Base-by-base conservation (phyloP, 1,284 basidiomycete genomes). In the Meira miltonrushii region DNA sequence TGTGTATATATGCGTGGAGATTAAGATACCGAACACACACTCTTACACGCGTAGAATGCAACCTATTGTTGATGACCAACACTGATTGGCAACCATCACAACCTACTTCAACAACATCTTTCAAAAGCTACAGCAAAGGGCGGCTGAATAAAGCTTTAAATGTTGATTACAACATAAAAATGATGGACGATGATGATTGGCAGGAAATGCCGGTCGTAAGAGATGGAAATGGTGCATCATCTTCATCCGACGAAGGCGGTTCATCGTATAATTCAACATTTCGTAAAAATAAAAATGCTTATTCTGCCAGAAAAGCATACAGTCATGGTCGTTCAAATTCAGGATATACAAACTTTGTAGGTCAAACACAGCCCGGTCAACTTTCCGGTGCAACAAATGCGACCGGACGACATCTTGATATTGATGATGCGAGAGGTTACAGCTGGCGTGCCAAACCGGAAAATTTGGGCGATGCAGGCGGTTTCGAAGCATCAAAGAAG, bases 391-490 rank as follows among this genome's bases (percentile, higher is more conserved):
- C 46, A 7, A 55, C 56, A 28, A 77, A 77, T 46, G 68, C 68
- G 0, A 75, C 72, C 1, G 75, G 75, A 9, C 57, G 59, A 40
- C 70, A 71, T 17, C 69, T 78, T 37, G 68, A 74, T 40, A 69
- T 78, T 37, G 65, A 74, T 54, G 75, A 78, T 56, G 75, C 69
- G 15, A 58, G 75, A 46, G 75, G 75, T 38, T 78, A 69, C 54
- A 66, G 74, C 53, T 78, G 75, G 75, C 62, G 75, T 11, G 66
- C 66, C n/a, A 69, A 68, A 44, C 75, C 75, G 2, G 55, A 58
- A 39, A 57, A 43, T 47, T 19, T 57, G 25, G 58, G 53, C 28
- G 58, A 43, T 21, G 41, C 44, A 23, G 44, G 50, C 21, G 51
- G 44, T 8, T 40, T 40, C 28, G 61, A 74, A 23, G 70, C 17